These are phyloP conservation scores for Dendrobium officinale DNA, from an alignment of 106 monocot species.

Conservation along the genomic window DNA sequence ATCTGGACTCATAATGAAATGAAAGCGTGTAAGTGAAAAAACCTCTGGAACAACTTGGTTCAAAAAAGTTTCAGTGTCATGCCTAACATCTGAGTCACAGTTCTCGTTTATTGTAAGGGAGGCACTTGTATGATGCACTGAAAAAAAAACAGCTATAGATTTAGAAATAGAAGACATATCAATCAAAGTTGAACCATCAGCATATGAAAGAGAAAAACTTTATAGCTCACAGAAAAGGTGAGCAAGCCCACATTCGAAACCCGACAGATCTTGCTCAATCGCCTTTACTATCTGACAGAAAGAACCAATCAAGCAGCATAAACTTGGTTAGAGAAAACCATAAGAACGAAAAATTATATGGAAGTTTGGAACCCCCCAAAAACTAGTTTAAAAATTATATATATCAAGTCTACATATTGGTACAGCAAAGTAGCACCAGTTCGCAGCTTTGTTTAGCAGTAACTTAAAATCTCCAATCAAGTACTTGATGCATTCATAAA, in stretches of 20 bases:
- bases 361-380: not conserved
- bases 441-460: not conserved
- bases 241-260: constrained; percentile 88
- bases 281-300: constrained; percentile 64
- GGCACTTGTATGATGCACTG: constrained; percentile 99
- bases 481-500: not conserved
- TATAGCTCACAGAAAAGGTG: constrained; percentile 86
- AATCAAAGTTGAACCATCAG: not conserved
- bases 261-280: constrained; percentile 75
- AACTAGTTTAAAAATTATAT: not conserved
- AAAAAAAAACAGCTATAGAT: not conserved
- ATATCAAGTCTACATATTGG: not conserved
- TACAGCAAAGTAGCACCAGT: not conserved
- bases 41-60: constrained; percentile 91
- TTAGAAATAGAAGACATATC: not conserved
- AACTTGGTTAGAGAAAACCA: not conserved
- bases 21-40: not conserved
- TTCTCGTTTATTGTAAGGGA: constrained; percentile 99
- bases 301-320: not conserved
- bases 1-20: not conserved
- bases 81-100: constrained; percentile 94
- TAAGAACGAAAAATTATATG: constrained; percentile 1
- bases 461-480: not conserved
- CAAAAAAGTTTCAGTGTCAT: constrained; percentile 96
- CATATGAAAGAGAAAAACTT: not conserved